phyloP scores from a whole-genome alignment of 2,329 filamentous ascomycete species.

The Colletotrichum sp. region DNA sequence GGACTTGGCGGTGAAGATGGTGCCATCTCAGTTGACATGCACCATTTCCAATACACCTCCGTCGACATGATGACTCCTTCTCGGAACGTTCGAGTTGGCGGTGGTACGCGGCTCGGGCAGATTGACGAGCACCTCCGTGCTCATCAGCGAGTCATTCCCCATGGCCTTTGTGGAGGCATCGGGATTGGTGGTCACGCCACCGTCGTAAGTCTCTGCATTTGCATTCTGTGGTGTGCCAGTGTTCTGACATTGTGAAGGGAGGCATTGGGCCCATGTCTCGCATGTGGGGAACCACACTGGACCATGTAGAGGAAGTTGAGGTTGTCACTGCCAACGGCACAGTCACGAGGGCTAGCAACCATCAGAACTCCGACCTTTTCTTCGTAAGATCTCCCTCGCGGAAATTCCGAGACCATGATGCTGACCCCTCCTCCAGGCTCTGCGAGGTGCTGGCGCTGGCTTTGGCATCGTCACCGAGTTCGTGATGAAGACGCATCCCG shows the following conservation, averaged over 20 bases:
- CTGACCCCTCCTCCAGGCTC: slow-evolving; percentile 11
- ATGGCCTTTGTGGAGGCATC: slow-evolving; percentile 62
- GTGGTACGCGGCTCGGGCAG: slow-evolving; percentile 54
- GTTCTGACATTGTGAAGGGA: slow-evolving; percentile 40
- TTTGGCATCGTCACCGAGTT: slow-evolving; percentile 35
- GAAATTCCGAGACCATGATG: too few relatives aligned
- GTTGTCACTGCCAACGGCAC: slow-evolving; percentile 33
- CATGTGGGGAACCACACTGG: slow-evolving; percentile 62
- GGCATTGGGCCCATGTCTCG: slow-evolving; percentile 61
- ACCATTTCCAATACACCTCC: slow-evolving; percentile 56
- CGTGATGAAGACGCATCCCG: slow-evolving; percentile 35
- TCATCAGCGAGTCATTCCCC: slow-evolving; percentile 61
- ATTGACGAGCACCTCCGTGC: slow-evolving; percentile 52
- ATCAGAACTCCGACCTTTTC: slow-evolving; percentile 30
- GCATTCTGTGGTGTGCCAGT: background rate
- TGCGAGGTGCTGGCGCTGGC: slow-evolving; percentile 42
- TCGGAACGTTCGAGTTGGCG: slow-evolving; percentile 58
- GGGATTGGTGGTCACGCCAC: slow-evolving; percentile 64
- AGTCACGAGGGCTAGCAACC: slow-evolving; percentile 22
- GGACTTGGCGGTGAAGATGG: slow-evolving; percentile 56
- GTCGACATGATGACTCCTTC: slow-evolving; percentile 49
- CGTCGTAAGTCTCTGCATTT: slow-evolving; percentile 42
- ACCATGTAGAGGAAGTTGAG: slow-evolving; percentile 52
- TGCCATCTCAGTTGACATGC: slow-evolving; percentile 57
- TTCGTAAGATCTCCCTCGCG: slow-evolving; percentile 15